Percentiles rank a stretch among this genome's conserved stretches.
These are phyloP conservation scores for Cyclostephanos invisitatus DNA, from an alignment of 108 stramenopile genomes.

Conservation along the genomic window DNA sequence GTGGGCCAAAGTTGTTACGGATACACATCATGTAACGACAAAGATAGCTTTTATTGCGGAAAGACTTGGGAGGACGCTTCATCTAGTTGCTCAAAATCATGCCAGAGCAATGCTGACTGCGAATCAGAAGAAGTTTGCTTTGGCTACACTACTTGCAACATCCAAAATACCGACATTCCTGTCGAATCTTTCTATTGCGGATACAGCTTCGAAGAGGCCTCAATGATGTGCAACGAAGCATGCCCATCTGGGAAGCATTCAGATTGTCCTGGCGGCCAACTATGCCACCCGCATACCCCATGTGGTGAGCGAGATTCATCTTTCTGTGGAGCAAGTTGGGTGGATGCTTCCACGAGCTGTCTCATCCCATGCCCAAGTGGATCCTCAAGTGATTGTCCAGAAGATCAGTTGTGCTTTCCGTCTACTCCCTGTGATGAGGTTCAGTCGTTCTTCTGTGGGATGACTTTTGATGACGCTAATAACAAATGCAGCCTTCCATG, in stretches of 20 bases:
- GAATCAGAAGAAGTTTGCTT: conserved; percentile 42
- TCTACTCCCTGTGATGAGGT: conserved; percentile 49
- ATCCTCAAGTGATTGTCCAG: conserved; percentile 49
- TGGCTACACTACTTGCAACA: conserved; percentile 46
- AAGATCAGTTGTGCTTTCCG: conserved; percentile 45
- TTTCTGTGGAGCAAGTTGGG: conserved; percentile 55
- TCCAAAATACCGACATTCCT: conserved; percentile 43
- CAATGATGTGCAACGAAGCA: conserved; percentile 35
- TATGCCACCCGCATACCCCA: conserved; percentile 50
- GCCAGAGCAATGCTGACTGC: conserved; percentile 46
- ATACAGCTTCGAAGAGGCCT: conserved; percentile 45
- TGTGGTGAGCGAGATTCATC: conserved; percentile 47
- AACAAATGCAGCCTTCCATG: conserved; percentile 38
- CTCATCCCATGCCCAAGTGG: conserved; percentile 42
- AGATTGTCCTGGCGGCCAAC: conserved; percentile 33
- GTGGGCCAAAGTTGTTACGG: conserved; percentile 79
- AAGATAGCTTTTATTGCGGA: conserved; percentile 47
- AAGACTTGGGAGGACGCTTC: conserved; percentile 50
- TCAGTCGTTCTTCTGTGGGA: conserved; percentile 50
- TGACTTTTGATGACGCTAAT: conserved; percentile 42
- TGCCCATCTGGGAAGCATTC: conserved; percentile 48
- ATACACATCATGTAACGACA: conserved; percentile 73
- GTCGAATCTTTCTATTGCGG: conserved; percentile 56
- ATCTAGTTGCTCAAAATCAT: conserved; percentile 35
- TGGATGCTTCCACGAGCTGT: conserved; percentile 51